Base-by-base conservation (phyloP, 2,329 filamentous ascomycete genomes). In the Colletotrichum somersetense region DNA sequence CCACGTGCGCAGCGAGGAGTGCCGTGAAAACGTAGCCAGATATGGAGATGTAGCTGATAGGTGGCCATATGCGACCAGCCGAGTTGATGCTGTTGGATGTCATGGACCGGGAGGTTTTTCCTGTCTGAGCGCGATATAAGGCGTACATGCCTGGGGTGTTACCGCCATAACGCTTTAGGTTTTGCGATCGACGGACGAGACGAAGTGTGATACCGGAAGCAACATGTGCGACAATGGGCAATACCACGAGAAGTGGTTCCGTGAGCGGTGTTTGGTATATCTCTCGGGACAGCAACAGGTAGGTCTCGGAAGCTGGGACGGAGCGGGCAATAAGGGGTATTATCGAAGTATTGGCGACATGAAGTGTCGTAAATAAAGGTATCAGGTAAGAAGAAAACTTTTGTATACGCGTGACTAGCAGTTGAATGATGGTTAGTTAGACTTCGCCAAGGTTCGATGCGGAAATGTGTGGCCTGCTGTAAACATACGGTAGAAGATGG, bases 321-420 rank as follows among this genome's bases (percentile, higher is more conserved):
- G 92, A 94, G 69, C 87, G 89, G 52, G 93, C 94, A 62, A 91
- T 77, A 48, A 96, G 89, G 0, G 94, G 95, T 75, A 97, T 91
- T 55, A 97, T 80, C 10, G 93, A 93, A 44, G 94, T 96, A 77
- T 95, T 97, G 77, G 91, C 87, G 74, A 96, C 85, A 83, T 97
- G 95, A 69, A 96, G 86, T 40, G 89, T 86, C 44, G 92, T 88
- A 83, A 96, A 97, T 75, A 93, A 84, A 74, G 89, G 90, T 78
- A 94, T 95, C 75, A 93, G 90, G 84, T 97, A 97, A 75, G 93
- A 94, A 1, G 94, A 96, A 85, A 97, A 97, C 80, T 91, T 92
- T 81, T 98, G 96, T 46, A 96, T 86, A 59, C 93, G 89, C 6
- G 88, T 88, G 65, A 97, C 92, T 94, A 74, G 52, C 23, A 44